phyloP scores from a whole-genome alignment of 306 rosid genomes.

The Trifolium pratense region DNA sequence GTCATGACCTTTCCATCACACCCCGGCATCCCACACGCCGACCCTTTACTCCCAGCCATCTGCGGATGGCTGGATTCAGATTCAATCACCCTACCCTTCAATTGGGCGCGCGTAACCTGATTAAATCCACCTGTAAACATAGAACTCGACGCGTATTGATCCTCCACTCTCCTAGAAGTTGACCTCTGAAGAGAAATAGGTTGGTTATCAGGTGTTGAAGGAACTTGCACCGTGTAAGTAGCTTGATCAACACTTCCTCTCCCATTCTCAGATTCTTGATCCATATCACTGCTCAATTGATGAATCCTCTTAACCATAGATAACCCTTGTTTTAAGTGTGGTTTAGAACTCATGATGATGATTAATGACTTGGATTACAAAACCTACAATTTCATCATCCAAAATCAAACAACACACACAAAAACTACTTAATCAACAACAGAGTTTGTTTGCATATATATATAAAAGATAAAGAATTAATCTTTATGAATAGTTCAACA shows the following conservation, averaged over 20 bases:
- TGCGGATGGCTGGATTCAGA: slow-evolving; percentile 71
- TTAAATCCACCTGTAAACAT: slow-evolving; percentile 74
- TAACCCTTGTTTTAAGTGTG: slow-evolving; percentile 40
- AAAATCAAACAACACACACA: slow-evolving; percentile 6
- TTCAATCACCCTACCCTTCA: slow-evolving; percentile 68
- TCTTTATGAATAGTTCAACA: slow-evolving; percentile 36
- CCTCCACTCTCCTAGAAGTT: slow-evolving; percentile 64
- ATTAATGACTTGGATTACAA: background rate
- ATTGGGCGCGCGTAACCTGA: slow-evolving; percentile 61
- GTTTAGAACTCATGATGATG: slow-evolving; percentile 44
- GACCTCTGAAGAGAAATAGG: slow-evolving; percentile 61
- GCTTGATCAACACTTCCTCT: slow-evolving; percentile 41
- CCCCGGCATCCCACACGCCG: slow-evolving; percentile 59
- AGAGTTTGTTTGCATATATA: slow-evolving; percentile 12
- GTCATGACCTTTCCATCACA: slow-evolving; percentile 65
- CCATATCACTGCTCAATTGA: slow-evolving; percentile 56
- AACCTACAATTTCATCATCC: slow-evolving; percentile 46
- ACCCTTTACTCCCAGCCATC: slow-evolving; percentile 69
- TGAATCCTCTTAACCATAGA: slow-evolving; percentile 44
- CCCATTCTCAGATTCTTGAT: slow-evolving; percentile 49
- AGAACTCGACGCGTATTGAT: slow-evolving; percentile 69
- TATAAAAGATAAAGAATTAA: slow-evolving; percentile 18
- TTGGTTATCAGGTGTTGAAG: slow-evolving; percentile 74
- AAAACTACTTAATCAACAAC: slow-evolving; percentile 29
- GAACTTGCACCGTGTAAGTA: slow-evolving; percentile 65